Percentiles rank a stretch among this genome's conserved stretches.
phyloP scores from a whole-genome alignment of 2,329 filamentous ascomycete genomes.

The Trichoderma asperellum region DNA sequence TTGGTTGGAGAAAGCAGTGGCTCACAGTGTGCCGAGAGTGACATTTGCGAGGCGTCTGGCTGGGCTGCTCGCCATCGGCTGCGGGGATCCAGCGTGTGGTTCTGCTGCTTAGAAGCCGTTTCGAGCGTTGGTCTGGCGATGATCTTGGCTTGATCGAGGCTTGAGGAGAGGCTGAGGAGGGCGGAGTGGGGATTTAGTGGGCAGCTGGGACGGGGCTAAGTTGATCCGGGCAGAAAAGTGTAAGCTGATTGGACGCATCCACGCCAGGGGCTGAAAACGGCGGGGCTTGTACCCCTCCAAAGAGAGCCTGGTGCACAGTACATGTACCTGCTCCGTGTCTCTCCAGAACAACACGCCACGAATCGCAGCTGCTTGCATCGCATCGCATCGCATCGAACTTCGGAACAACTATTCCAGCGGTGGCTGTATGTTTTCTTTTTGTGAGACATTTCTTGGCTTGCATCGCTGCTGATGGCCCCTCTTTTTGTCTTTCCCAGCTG shows the following conservation, averaged over 20 bases:
- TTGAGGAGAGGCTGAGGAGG: slow-evolving; percentile 8
- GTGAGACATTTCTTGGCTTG: too few relatives aligned
- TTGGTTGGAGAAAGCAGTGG: not conserved
- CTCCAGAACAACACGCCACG: not conserved
- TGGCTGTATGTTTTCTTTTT: not conserved
- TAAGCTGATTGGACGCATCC: not conserved
- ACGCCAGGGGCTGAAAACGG: not conserved
- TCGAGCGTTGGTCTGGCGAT: slow-evolving; percentile 8
- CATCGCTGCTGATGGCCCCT: not conserved
- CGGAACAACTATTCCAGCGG: not conserved
- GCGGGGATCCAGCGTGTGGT: slow-evolving; percentile 1
- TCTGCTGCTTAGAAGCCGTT: slow-evolving; percentile 15
- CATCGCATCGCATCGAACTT: not conserved
- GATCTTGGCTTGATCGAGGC: slow-evolving; percentile 12
- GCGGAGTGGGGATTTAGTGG: slow-evolving; percentile 4
- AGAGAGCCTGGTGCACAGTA: not conserved
- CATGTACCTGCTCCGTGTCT: not conserved
- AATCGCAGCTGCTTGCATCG: slow-evolving; percentile 7
- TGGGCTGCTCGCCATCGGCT: not conserved
- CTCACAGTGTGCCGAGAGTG: not conserved
- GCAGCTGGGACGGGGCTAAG: slow-evolving; percentile 1
- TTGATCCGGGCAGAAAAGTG: slow-evolving; percentile 17
- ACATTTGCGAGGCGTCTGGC: not conserved
- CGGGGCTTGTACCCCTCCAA: not conserved
- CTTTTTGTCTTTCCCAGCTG: not conserved